Conservation (phyloP, 495 filamentous ascomycete genomes). For the Bacidia rubella region DNA sequence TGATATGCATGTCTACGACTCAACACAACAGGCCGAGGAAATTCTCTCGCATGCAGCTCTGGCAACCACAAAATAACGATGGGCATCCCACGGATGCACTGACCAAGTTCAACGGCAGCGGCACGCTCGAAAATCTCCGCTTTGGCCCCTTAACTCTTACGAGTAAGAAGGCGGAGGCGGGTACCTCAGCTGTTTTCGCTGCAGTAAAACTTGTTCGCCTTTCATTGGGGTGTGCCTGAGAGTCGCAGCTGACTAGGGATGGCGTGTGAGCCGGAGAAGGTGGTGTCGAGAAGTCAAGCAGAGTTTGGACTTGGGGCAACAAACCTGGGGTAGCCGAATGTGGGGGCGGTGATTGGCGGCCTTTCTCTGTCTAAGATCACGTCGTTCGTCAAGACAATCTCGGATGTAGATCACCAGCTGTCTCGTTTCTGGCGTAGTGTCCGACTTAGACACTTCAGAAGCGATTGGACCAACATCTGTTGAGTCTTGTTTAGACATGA, state of each 20-base stretch:
- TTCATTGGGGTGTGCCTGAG: constrained; percentile 4
- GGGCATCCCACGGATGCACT: constrained; percentile 4
- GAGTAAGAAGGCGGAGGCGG: constrained; percentile 1
- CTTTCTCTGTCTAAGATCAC: neutral
- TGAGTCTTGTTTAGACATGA: too few species aligned
- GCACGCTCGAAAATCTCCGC: constrained; percentile 5
- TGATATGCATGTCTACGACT: too few species aligned
- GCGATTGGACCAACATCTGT: neutral
- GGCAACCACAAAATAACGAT: neutral
- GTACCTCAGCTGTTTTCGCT: neutral
- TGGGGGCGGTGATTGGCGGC: neutral
- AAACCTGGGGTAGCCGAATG: neutral
- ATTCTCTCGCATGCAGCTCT: too few species aligned
- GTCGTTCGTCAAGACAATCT: neutral
- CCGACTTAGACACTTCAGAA: neutral
- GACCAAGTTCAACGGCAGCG: neutral
- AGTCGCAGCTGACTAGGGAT: neutral
- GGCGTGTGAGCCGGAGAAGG: neutral
- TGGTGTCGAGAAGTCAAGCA: neutral
- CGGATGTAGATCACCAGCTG: neutral
- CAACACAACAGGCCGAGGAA: too few species aligned
- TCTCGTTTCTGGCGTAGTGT: neutral
- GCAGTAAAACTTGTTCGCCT: neutral
- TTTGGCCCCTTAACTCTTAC: neutral
- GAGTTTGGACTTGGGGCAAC: neutral